phyloP scores from a whole-genome alignment of 768 basidiomycete genomes.

The Termitomyces sp. region DNA sequence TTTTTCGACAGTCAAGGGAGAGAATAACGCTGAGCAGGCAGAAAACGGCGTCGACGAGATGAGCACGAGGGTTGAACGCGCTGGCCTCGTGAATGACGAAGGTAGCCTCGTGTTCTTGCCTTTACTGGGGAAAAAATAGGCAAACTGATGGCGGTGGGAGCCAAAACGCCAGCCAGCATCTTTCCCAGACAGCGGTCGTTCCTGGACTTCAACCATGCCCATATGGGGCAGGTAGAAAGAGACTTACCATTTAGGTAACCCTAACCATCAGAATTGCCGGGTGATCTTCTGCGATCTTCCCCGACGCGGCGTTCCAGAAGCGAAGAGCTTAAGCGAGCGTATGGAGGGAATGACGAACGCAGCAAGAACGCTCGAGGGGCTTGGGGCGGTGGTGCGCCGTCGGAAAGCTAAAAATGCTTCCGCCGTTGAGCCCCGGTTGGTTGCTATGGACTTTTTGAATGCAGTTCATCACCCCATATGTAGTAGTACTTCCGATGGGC shows the following conservation, averaged over 20 bases:
- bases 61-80: conserved; percentile 28
- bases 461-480: background rate
- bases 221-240: conserved; percentile 14
- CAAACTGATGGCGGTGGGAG: conserved; percentile 21
- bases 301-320: background rate
- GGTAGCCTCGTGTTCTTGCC: conserved; percentile 49
- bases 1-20: conserved; percentile 22
- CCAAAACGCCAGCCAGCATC: conserved; percentile 13
- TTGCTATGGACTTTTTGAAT: conserved; percentile 7
- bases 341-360: background rate
- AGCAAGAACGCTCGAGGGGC: background rate
- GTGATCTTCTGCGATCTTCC: background rate
- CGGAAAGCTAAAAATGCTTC: conserved; percentile 2
- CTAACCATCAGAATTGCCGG: conserved; percentile 14
- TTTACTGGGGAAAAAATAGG: conserved; percentile 32
- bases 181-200: conserved; percentile 17
- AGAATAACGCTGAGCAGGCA: conserved; percentile 18
- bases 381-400: conserved; percentile 10
- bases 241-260: conserved; percentile 17
- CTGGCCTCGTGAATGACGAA: conserved; percentile 47
- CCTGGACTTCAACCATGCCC: conserved; percentile 27
- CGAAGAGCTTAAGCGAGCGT: background rate
- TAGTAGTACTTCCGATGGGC: background rate
- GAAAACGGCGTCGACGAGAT: conserved; percentile 16
- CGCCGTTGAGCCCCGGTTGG: conserved; percentile 1